A percentile compares a stretch with the other conserved stretches of the same genome.
Evolutionary conservation across 306 rosid species (phyloP).

Genomic region (Quercus parvula): DNA sequence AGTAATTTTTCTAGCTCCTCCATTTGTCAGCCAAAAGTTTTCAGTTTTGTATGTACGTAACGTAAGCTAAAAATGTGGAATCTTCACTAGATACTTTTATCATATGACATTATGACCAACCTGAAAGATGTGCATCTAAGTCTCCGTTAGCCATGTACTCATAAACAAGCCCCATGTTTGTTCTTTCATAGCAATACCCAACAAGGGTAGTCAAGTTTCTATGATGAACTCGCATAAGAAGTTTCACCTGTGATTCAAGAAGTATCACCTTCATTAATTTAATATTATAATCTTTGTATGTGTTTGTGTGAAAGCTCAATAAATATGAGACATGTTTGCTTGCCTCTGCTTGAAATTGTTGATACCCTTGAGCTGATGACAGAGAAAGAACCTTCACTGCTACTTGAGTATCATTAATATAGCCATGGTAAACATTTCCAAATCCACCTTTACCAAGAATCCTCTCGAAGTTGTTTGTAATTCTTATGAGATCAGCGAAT

Average conservation of each 20-base stretch:
- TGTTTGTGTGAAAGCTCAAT: not conserved
- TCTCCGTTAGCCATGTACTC: no score
- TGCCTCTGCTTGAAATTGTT: conserved; percentile 57
- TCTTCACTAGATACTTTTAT: no score
- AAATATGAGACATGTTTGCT: not conserved
- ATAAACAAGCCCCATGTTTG: no score
- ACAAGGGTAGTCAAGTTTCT: conserved; percentile 48
- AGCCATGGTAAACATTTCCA: conserved; percentile 54
- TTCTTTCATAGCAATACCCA: no score
- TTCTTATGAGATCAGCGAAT: conserved; percentile 30
- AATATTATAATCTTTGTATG: no score
- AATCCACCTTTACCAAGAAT: conserved; percentile 55
- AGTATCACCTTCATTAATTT: not conserved
- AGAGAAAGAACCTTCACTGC: conserved; percentile 54
- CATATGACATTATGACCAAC: no score
- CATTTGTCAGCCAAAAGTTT: no score
- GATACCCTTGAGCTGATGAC: conserved; percentile 27
- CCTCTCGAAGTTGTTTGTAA: conserved; percentile 38
- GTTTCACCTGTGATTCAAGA: conserved; percentile 29
- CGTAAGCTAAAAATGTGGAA: no score
- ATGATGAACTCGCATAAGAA: conserved; percentile 49
- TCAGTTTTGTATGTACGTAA: no score
- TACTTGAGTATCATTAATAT: conserved; percentile 35
- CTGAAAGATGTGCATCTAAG: no score
- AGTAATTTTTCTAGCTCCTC: no score